Evolutionary conservation across 805 yeast species (phyloP).

Genomic region (Vanderwaltozyma tropicalis): DNA sequence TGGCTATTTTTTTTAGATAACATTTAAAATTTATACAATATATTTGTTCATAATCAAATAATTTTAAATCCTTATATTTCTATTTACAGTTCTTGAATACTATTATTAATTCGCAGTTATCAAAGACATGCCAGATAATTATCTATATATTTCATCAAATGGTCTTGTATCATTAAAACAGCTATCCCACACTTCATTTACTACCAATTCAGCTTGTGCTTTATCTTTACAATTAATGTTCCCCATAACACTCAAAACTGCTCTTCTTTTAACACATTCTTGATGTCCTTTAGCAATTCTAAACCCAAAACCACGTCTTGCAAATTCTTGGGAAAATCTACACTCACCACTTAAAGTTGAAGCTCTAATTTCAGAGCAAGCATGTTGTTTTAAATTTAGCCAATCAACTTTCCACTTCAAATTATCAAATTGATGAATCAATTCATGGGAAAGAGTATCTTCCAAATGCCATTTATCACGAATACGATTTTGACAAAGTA

Average conservation of each 20-base stretch:
- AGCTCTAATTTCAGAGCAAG: constrained; percentile 94
- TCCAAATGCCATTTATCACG: constrained; percentile 70
- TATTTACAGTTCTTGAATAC: constrained; percentile 1
- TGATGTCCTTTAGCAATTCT: constrained; percentile 77
- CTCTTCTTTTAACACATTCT: constrained; percentile 81
- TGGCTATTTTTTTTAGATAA: no score
- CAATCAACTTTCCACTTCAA: constrained; percentile 82
- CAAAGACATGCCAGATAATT: constrained; percentile 5
- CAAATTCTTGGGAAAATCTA: constrained; percentile 75
- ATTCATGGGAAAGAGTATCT: constrained; percentile 85
- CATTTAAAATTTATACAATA: no score
- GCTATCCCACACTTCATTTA: constrained; percentile 81
- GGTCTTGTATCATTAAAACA: constrained; percentile 95
- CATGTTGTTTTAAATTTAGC: constrained; percentile 80
- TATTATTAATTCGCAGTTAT: not conserved
- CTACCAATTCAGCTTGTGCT: constrained; percentile 68
- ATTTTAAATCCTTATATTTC: not conserved
- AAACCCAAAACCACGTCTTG: constrained; percentile 30
- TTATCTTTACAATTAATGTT: constrained; percentile 72
- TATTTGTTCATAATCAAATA: no score
- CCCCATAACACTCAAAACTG: constrained; percentile 69
- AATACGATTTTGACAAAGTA: constrained; percentile 77
- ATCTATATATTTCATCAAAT: constrained; percentile 81
- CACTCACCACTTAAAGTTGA: constrained; percentile 92
- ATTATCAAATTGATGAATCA: constrained; percentile 89